Evolutionary conservation across 768 basidiomycete species (phyloP), one percentile per base, ranked within the genome.

Genomic region (Mycena leptocephala): DNA sequence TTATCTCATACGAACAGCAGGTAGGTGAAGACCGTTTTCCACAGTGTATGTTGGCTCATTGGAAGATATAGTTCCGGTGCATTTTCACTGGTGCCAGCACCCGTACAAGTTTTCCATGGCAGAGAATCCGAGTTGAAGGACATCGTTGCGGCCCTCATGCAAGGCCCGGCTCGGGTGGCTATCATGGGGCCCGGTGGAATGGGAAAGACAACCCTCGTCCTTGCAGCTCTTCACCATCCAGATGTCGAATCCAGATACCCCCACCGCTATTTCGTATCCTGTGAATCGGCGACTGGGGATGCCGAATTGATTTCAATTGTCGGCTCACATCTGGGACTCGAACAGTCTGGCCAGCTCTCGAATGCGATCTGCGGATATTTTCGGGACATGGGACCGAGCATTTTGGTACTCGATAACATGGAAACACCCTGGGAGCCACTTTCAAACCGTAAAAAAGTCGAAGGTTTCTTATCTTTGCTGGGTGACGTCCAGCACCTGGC

Each of bases 51-150:
- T n/a, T 9, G 24, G 4, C 48, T 51, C n/a, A 51, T n/a, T 51
- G 5, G 7, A 24, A 7, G 0, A 13, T 24, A 51, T n/a, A 51
- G 48, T 37, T 61, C 33, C 2, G 58, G 58, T 1, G 9, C 58
- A 37, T 22, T 61, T 22, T 61, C 58, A 24, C 16, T 61, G 16
- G 20, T 61, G 58, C 58, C 58, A 2, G 58, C 58, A 5, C 37
- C 58, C 8, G 33, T 35, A 61, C 58, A 61, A 22, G 37, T 61
- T 37, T 61, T 61, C 22, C 35, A 61, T 35, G 35, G 58, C n/a
- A 37, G 58, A 61, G 35, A 61, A 10, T 61, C 58, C 33, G 58
- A 61, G 58, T 24, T 61, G 58, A 22, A 61, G n/a, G 58, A 61
- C 7, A 35, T 61, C 35, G 8, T 61, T 5, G 2, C 22, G 22